Conservation (phyloP, 768 basidiomycete genomes). For the Rhizopogon sp. region DNA sequence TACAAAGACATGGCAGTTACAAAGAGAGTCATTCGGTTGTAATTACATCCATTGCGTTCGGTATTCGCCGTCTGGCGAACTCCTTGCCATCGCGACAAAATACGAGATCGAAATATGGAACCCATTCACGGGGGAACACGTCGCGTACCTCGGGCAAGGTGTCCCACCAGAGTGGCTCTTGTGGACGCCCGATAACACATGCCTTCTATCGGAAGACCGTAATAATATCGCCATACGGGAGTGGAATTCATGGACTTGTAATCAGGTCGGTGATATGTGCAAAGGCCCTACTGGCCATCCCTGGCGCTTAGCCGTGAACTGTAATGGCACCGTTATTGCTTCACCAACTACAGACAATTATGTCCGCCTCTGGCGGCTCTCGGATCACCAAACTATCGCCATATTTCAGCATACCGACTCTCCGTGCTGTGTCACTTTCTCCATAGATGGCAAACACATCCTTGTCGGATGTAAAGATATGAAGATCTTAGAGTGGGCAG, state of each 20-base stretch:
- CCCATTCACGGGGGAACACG: not conserved
- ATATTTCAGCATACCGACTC: not conserved
- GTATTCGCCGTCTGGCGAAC: too few relatives aligned
- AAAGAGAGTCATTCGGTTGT: too few relatives aligned
- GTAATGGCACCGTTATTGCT: not conserved
- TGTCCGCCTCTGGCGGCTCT: constrained; percentile 13
- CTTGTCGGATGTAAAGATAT: not conserved
- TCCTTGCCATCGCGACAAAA: too few relatives aligned
- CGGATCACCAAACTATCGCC: not conserved
- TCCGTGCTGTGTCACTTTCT: not conserved
- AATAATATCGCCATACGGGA: not conserved
- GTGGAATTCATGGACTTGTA: not conserved
- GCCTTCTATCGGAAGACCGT: not conserved
- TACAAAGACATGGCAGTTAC: too few relatives aligned
- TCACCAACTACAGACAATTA: not conserved
- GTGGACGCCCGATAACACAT: not conserved
- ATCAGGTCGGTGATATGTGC: not conserved
- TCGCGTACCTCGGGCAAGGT: not conserved
- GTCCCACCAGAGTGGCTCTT: not conserved
- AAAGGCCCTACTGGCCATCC: not conserved
- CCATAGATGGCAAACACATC: not conserved
- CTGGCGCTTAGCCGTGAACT: not conserved
- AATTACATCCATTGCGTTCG: too few relatives aligned
- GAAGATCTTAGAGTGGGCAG: not conserved
- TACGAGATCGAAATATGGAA: too few relatives aligned